Base-by-base conservation (phyloP, 2,329 filamentous ascomycete species). In the Fusarium clavum region DNA sequence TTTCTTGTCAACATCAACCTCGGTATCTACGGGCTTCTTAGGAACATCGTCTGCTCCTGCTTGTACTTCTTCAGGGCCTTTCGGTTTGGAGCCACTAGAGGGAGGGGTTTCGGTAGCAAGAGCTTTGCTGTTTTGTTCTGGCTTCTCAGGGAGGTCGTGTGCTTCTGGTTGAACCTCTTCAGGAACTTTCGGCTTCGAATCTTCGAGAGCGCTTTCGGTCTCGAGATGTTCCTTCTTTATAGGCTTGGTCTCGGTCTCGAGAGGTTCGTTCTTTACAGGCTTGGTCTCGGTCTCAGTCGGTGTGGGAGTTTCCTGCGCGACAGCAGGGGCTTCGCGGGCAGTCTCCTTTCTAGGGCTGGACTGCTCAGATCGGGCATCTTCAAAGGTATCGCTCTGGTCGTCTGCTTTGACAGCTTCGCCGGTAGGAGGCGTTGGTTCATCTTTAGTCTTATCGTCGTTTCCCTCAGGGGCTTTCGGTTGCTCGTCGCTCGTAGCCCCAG, bases 301-400 rank as follows among this genome's bases (percentile, higher is more conserved):
- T 22, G 41, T 30, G 22, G 57, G 14, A 16, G 56, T 16, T 30
- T 70, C 62, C 25, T 58, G 24, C 18, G 32, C 24, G 44, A 52
- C 38, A 30, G 25, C 14, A 25, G 38, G 30, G 25, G 58, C 16
- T 30, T 59, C 64, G 6, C 57, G 27, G 20, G 49, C 32, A 20
- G 43, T 29, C 20, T 57, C 49, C 43, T 66, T 64, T 49, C 48
- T 69, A 49, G 73, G 61, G 54, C 73, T 70, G 64, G 79, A 41
- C 73, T 79, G 65, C 74, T 74, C 80, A 69, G 75, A 69, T 80
- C 78, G 73, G 76, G 82, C 67, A 73, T 78, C 76, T 51, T 78
- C 73, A 47, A 78, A 77, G 10, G 80, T 76, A 41, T 83, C 80
- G 43, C 80, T 79, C 45, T 81, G 81, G 49, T 78, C 79, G 46